A percentile compares a stretch with the other conserved stretches of the same genome.
These are phyloP conservation scores for Singerocomus inundabilis DNA, from an alignment of 1,284 basidiomycete genomes.

Conservation along the genomic window DNA sequence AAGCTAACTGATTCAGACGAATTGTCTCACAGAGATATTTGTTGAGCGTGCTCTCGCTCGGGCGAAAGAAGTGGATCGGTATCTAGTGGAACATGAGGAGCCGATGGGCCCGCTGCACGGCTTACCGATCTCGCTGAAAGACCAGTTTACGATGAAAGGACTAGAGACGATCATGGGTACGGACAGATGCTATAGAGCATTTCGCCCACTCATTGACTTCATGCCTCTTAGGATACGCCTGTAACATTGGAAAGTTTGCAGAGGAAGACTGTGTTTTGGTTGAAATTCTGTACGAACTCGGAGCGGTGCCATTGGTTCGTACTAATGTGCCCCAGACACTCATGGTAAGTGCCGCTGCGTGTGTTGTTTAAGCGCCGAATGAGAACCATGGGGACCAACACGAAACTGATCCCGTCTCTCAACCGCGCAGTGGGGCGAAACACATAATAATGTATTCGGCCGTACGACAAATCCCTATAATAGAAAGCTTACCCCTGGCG, in stretches of 20 bases:
- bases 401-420: neutral
- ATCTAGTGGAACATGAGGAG: constrained; percentile 35
- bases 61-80: constrained; percentile 57
- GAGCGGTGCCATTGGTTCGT: constrained; percentile 69
- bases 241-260: constrained; percentile 58
- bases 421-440: constrained; percentile 55
- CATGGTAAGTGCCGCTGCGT: constrained; percentile 41
- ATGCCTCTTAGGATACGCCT: constrained; percentile 47
- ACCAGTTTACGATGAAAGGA: constrained; percentile 56
- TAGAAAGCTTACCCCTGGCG: constrained; percentile 52
- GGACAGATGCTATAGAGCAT: neutral
- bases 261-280: constrained; percentile 56
- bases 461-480: constrained; percentile 68
- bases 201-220: neutral
- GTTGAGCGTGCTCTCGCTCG: constrained; percentile 56
- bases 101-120: constrained; percentile 56
- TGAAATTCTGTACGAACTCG: constrained; percentile 56
- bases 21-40: constrained; percentile 72
- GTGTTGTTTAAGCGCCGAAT: neutral
- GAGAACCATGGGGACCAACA: neutral
- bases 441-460: constrained; percentile 66
- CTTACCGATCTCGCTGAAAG: constrained; percentile 61
- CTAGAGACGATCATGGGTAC: constrained; percentile 55
- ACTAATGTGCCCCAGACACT: constrained; percentile 75
- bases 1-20: constrained; percentile 42